Conservation (phyloP, 2,329 filamentous ascomycete genomes). For the Myotisia sp. region DNA sequence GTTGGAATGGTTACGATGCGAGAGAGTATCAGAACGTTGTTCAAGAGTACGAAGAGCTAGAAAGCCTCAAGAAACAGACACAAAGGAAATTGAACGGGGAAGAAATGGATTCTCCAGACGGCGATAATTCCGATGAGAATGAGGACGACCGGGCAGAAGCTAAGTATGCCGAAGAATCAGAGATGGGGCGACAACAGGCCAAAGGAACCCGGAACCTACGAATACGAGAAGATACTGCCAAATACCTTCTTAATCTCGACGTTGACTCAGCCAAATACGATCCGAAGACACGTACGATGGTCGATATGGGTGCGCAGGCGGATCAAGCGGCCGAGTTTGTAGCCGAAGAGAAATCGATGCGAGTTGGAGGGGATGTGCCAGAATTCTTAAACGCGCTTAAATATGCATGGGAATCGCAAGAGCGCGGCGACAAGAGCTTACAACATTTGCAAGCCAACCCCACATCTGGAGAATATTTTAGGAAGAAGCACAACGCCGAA, state of each 20-base stretch:
- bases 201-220: conserved; percentile 82
- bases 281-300: conserved; percentile 84
- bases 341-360: conserved; percentile 85
- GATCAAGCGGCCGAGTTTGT: conserved; percentile 71
- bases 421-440: conserved; percentile 61
- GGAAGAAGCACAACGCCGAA: conserved; percentile 67
- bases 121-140: conserved; percentile 44
- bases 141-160: conserved; percentile 33
- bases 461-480: conserved; percentile 72
- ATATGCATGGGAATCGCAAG: conserved; percentile 92
- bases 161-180: conserved; percentile 80
- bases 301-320: conserved; percentile 65
- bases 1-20: conserved; percentile 96
- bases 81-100: conserved; percentile 44
- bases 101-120: conserved; percentile 25
- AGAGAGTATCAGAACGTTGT: conserved; percentile 76
- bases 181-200: conserved; percentile 88
- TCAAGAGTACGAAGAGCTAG: conserved; percentile 75
- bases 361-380: conserved; percentile 74
- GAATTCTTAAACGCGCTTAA: conserved; percentile 81
- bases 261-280: conserved; percentile 95
- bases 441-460: conserved; percentile 92
- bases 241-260: conserved; percentile 89
- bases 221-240: conserved; percentile 90
- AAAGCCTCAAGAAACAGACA: conserved; percentile 51